Conservation (phyloP, 108 stramenopile species). For the Nitzschia sp. region DNA sequence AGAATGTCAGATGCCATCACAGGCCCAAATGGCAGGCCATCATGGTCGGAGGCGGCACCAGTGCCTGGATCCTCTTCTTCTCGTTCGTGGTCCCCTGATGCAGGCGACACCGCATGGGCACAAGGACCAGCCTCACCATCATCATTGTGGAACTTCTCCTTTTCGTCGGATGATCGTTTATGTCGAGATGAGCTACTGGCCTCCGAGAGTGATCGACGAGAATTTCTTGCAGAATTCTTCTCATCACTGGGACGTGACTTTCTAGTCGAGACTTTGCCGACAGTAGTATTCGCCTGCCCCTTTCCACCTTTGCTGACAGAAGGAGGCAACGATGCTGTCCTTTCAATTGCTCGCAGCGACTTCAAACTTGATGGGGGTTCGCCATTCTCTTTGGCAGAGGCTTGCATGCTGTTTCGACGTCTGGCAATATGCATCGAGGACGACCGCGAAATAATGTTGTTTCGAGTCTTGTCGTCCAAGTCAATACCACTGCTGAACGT, state of each 20-base stretch:
- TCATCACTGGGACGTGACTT: slow-evolving; percentile 18
- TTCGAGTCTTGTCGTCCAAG: slow-evolving; percentile 28
- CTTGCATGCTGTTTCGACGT: neutral
- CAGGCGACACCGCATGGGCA: too few relatives aligned
- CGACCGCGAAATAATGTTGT: slow-evolving; percentile 25
- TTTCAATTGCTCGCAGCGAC: neutral
- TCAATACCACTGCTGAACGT: slow-evolving; percentile 25
- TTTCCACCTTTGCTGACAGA: too few relatives aligned
- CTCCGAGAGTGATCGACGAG: neutral
- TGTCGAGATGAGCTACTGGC: neutral
- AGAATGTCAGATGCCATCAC: slow-evolving; percentile 10
- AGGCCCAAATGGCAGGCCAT: slow-evolving; percentile 19
- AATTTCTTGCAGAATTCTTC: neutral
- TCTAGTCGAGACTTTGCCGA: neutral
- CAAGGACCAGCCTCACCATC: neutral
- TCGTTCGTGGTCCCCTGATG: too few relatives aligned
- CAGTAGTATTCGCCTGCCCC: neutral
- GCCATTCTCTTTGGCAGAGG: neutral
- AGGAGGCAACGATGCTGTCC: too few relatives aligned
- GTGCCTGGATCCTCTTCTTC: neutral
- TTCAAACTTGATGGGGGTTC: neutral
- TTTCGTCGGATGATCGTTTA: slow-evolving; percentile 22
- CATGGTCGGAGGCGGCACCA: slow-evolving; percentile 17
- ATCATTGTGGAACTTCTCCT: slow-evolving; percentile 5
- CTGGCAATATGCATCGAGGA: slow-evolving; percentile 10